A percentile compares a stretch with the other conserved stretches of the same genome.
Conservation (phyloP, 2,329 filamentous ascomycete genomes). For the Dactylellina drechsleri region DNA sequence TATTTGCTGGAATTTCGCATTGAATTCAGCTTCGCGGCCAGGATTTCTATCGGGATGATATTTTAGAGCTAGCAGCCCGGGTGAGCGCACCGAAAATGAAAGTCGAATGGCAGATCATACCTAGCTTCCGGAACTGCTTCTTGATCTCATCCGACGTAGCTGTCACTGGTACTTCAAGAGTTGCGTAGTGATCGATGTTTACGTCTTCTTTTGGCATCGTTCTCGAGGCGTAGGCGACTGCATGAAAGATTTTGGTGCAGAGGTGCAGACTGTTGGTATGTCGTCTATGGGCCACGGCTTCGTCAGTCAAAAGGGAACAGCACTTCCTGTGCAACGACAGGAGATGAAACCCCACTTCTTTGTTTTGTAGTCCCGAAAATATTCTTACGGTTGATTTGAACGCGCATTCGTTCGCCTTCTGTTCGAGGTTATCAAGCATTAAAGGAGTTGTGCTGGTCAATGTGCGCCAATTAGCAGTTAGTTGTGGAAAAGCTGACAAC, state of each 20-base stretch:
- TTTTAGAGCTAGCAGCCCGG: slow-evolving; percentile 71
- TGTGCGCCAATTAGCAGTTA: too few species aligned
- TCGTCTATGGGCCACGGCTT: too few species aligned
- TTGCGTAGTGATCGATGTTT: slow-evolving; percentile 82
- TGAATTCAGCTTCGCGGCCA: slow-evolving; percentile 80
- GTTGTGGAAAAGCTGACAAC: too few species aligned
- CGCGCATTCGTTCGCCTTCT: not conserved
- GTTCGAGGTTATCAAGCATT: too few species aligned
- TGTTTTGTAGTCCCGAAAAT: too few species aligned
- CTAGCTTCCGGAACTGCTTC: slow-evolving; percentile 85
- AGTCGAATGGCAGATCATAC: slow-evolving; percentile 63
- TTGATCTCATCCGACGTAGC: slow-evolving; percentile 81
- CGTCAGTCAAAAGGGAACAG: too few species aligned
- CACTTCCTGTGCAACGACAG: too few species aligned
- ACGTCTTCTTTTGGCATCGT: slow-evolving; percentile 64
- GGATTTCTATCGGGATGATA: slow-evolving; percentile 91
- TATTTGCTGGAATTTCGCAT: slow-evolving; percentile 84
- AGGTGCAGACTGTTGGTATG: too few species aligned
- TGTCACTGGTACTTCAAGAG: slow-evolving; percentile 76
- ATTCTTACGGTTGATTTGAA: not conserved
- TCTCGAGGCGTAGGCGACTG: not conserved
- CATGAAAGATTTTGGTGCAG: too few species aligned
- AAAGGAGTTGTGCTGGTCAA: too few species aligned
- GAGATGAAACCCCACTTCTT: too few species aligned
- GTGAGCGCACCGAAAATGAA: slow-evolving; percentile 27